A percentile compares a stretch with the other conserved stretches of the same genome.
Conservation (phyloP, 495 filamentous ascomycete species). For the Aspergillus panamensis region DNA sequence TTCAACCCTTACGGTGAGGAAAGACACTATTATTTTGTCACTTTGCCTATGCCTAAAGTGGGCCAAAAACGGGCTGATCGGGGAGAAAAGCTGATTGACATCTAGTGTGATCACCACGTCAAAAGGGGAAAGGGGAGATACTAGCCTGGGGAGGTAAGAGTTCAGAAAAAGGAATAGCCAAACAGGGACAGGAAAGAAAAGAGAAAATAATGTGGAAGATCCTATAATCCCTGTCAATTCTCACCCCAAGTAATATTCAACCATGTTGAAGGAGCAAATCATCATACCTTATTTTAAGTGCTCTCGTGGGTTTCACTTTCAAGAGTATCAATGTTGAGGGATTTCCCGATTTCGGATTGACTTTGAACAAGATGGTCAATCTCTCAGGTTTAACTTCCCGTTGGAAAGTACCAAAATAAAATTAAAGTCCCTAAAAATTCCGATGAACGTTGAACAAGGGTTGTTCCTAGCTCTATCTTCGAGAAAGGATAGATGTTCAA, state of each 20-base stretch:
- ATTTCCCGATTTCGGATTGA: too few relatives aligned
- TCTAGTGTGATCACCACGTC: constrained; percentile 18
- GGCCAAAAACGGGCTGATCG: constrained; percentile 25
- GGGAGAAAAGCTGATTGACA: constrained; percentile 23
- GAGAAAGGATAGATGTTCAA: background rate
- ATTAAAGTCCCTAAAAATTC: constrained; percentile 4
- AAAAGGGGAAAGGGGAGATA: constrained; percentile 13
- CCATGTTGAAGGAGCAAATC: background rate
- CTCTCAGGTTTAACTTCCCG: background rate
- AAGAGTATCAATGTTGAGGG: too few relatives aligned
- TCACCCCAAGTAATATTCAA: background rate
- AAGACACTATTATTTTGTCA: constrained; percentile 21
- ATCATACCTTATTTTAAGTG: background rate
- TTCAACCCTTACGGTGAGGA: constrained; percentile 20
- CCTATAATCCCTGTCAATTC: background rate
- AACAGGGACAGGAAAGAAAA: background rate
- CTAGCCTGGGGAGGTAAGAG: background rate
- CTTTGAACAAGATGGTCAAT: background rate
- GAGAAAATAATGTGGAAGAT: background rate
- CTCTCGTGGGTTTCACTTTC: background rate
- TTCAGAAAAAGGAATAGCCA: background rate
- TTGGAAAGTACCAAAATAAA: background rate
- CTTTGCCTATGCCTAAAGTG: constrained; percentile 19
- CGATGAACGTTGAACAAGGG: background rate
- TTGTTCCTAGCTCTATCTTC: background rate